Evolutionary conservation across 2,329 filamentous ascomycete species (phyloP), one percentile per base, ranked within the genome.

Genomic region (Aspergillus sp.): DNA sequence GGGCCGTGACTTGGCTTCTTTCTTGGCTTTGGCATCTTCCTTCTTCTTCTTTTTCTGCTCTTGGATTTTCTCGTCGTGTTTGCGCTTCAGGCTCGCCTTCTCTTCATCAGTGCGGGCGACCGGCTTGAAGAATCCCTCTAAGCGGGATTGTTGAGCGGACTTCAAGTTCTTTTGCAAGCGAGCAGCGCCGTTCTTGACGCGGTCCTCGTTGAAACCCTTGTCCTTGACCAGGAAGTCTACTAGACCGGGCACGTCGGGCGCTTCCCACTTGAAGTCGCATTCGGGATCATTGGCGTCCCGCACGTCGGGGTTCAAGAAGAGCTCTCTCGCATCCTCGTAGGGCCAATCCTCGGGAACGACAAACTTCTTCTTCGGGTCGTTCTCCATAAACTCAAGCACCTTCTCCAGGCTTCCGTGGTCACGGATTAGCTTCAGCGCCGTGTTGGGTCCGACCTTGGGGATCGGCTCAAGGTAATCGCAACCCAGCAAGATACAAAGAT

Each of bases 211-310:
- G 83, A 99, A 99, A 0, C 93, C 95, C 80, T 99, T 99, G 73
- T 98, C 95, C 5, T 87, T 87, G 3, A 97, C 95, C 2, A 99
- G 81, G 77, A 91, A 99, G 69, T 95, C 86, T 64, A 99, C 86
- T 0, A 99, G 85, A 0, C 92, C 94, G 2, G 97, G 92, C 1
- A 95, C 83, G 70, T 99, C 93, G 3, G 95, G 95, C 61, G 89
- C 89, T 48, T 97, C 92, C 95, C 96, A 99, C 78, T 97, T 97
- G 83, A 98, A 97, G 74, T 99, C 92, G 77, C 93, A 98, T 12
- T 92, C 87, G 0, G 91, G 87, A 70, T 96, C 86, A 67, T 96
- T 91, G 23, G 94, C 92, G 48, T 85, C 76, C 38, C 90, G 89
- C 25, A 99, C 94, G 68, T 98, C 92, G 0, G 95, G 95, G 69